Evolutionary conservation across 495 filamentous ascomycete genomes (phyloP).

Genomic region (Trichocladium uniseriatum): DNA sequence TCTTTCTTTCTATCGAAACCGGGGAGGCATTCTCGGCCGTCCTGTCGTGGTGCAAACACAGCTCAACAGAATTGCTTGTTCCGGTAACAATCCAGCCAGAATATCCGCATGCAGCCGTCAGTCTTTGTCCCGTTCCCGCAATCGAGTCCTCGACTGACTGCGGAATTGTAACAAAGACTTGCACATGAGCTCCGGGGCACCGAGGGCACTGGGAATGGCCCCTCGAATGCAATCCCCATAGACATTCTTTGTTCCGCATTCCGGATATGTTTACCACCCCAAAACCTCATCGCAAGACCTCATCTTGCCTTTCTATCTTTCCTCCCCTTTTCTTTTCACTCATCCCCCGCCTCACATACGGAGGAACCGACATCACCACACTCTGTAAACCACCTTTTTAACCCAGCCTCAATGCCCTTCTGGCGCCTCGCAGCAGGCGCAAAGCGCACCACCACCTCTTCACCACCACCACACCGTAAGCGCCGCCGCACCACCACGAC

Average conservation of each 20-base stretch:
- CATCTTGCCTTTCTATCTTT: neutral
- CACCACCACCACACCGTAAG: neutral
- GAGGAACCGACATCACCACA: neutral
- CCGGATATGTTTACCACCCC: constrained; percentile 1
- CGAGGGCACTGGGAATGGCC: neutral
- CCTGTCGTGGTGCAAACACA: neutral
- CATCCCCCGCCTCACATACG: neutral
- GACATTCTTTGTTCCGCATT: neutral
- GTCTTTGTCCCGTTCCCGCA: neutral
- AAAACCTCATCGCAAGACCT: neutral
- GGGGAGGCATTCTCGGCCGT: no score
- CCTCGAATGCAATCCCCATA: neutral
- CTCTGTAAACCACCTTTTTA: neutral
- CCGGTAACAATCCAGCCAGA: neutral
- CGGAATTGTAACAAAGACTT: neutral
- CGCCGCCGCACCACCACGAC: neutral
- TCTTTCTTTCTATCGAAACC: no score
- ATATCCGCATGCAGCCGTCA: neutral
- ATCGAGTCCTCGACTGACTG: neutral
- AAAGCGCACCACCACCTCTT: neutral
- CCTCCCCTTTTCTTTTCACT: neutral
- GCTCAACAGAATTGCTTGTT: neutral
- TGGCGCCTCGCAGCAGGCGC: neutral
- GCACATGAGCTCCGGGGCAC: neutral
- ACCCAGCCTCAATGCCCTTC: neutral